Percentiles rank a stretch among this genome's conserved stretches.
These are phyloP conservation scores for Paracoccidioides lutzii DNA, from an alignment of 2,329 filamentous ascomycete species.

Conservation along the genomic window DNA sequence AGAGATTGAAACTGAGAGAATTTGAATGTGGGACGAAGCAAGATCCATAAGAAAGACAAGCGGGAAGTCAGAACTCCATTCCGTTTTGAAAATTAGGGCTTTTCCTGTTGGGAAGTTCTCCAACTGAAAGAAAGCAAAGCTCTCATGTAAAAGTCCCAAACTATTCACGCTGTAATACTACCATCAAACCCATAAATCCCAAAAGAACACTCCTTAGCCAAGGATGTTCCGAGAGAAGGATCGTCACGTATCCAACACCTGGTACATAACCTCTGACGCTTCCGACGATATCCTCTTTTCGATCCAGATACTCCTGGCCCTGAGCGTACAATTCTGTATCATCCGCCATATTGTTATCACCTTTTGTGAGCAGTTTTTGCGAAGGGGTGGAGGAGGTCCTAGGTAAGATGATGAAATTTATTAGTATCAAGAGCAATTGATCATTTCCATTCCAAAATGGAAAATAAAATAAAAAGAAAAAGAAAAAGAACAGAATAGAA, in stretches of 20 bases:
- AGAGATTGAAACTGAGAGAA: not conserved
- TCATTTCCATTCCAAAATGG: not conserved
- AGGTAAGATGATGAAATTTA: not conserved
- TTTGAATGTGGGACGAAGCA: not conserved
- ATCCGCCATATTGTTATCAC: conserved; percentile 89
- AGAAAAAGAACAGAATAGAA: not conserved
- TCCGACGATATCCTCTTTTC: conserved; percentile 76
- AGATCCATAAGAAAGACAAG: not conserved
- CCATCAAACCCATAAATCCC: conserved; percentile 86
- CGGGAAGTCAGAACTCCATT: not conserved
- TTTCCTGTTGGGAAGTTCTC: not conserved
- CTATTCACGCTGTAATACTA: conserved; percentile 81
- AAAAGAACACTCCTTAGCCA: conserved; percentile 95
- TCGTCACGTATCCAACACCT: conserved; percentile 93
- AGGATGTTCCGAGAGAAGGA: conserved; percentile 85
- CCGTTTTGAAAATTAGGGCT: not conserved
- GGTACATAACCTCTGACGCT: conserved; percentile 86
- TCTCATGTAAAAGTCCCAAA: not conserved
- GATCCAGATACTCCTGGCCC: conserved; percentile 74
- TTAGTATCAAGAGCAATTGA: not conserved
- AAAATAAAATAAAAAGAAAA: not conserved
- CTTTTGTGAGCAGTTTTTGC: conserved; percentile 73
- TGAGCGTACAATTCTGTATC: conserved; percentile 83
- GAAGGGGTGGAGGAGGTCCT: conserved; percentile 11
- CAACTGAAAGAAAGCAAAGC: not conserved